These are phyloP conservation scores for Solanum clarkiae DNA, from an alignment of 257 asterid genomes.

Conservation along the genomic window DNA sequence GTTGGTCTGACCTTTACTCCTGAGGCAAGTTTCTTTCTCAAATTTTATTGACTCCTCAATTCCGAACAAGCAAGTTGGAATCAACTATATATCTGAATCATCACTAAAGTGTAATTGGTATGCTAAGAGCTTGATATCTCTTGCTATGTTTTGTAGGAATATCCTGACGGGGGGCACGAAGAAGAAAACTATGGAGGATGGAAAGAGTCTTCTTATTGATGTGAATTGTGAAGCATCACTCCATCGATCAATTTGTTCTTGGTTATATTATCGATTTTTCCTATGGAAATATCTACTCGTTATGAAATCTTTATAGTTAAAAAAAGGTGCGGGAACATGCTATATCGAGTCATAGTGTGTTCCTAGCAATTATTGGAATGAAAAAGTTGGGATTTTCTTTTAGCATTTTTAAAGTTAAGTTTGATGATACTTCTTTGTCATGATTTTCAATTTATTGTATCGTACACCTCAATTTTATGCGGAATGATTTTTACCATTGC, in stretches of 20 bases:
- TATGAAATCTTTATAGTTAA: not conserved
- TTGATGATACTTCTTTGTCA: not conserved
- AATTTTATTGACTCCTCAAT: not conserved
- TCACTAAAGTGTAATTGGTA: not conserved
- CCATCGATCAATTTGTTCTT: not conserved
- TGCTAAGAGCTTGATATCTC: not conserved
- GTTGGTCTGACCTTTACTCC: slow-evolving; percentile 36
- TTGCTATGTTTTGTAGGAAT: slow-evolving; percentile 10
- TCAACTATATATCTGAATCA: too few species aligned
- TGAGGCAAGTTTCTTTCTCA: slow-evolving; percentile 21
- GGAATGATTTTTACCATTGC: not conserved
- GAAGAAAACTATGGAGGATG: slow-evolving; percentile 41
- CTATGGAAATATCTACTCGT: not conserved
- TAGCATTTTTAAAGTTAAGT: not conserved
- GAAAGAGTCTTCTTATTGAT: slow-evolving; percentile 32
- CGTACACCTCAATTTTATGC: not conserved
- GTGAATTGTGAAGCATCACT: not conserved
- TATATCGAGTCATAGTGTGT: not conserved
- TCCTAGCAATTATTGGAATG: not conserved
- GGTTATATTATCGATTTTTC: not conserved
- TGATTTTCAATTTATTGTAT: not conserved
- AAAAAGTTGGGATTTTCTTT: not conserved
- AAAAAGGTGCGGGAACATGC: not conserved
- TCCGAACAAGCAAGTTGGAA: not conserved
- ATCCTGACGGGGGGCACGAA: not conserved